A percentile compares a stretch with the other conserved stretches of the same genome.
Conservation (phyloP, 352 stramenopile genomes). For the Pythium brassicae region DNA sequence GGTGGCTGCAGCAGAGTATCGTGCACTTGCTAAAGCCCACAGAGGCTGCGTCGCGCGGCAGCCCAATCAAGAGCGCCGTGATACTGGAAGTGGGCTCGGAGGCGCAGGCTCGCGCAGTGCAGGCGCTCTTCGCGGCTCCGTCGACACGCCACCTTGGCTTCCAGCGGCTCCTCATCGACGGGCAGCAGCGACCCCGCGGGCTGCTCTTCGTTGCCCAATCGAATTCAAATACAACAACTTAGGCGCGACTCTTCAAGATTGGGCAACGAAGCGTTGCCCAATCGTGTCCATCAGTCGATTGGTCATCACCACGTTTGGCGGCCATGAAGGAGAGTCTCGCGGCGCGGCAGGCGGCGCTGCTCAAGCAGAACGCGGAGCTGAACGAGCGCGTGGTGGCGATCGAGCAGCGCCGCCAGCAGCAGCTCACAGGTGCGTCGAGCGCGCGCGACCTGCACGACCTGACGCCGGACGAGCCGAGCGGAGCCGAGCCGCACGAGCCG, state of each 20-base stretch:
- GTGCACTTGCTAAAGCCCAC: conserved; percentile 24
- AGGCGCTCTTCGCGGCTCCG: conserved; percentile 26
- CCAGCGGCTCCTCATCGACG: conserved; percentile 37
- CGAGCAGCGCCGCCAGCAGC: conserved; percentile 52
- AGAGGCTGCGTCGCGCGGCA: neutral
- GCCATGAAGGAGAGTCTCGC: conserved; percentile 61
- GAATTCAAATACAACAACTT: too few species aligned
- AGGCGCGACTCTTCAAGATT: too few species aligned
- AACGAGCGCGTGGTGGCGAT: conserved; percentile 66
- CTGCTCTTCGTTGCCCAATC: conserved; percentile 40
- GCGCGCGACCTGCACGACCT: neutral
- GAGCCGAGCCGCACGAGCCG: neutral
- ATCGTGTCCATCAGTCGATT: too few species aligned
- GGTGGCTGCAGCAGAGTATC: conserved; percentile 26
- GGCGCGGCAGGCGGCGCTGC: conserved; percentile 48
- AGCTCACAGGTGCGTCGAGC: conserved; percentile 17
- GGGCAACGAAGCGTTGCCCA: too few species aligned
- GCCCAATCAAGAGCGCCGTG: conserved; percentile 8
- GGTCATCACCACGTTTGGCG: too few species aligned
- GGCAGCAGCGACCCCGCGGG: conserved; percentile 28
- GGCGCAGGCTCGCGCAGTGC: conserved; percentile 39
- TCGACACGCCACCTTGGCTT: conserved; percentile 14
- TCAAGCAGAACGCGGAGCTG: conserved; percentile 57
- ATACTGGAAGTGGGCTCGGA: conserved; percentile 62
- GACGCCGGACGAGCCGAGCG: too few species aligned